phyloP scores from a whole-genome alignment of 352 stramenopile genomes.

The Phytophthora boehmeriae region DNA sequence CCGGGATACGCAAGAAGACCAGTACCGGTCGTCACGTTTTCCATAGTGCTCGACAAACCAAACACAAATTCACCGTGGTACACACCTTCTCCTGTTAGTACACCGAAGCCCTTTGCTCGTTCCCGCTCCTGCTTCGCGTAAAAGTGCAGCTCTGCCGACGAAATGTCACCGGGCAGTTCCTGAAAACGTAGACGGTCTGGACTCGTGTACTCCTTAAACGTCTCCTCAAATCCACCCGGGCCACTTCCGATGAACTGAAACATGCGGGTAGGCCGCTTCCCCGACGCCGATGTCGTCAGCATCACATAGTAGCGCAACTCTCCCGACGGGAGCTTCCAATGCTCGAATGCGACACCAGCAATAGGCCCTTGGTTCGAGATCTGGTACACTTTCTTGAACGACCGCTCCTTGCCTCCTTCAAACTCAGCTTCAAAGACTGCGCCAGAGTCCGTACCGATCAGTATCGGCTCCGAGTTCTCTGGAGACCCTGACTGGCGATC shows the following conservation, averaged over 20 bases:
- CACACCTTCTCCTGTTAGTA: conserved; percentile 90
- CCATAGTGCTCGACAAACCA: conserved; percentile 66
- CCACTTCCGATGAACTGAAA: conserved; percentile 90
- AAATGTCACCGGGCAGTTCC: conserved; percentile 89
- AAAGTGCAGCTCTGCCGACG: conserved; percentile 76
- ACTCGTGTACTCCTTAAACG: conserved; percentile 88
- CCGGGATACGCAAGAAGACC: conserved; percentile 76
- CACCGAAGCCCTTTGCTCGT: conserved; percentile 87
- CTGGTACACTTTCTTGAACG: conserved; percentile 90
- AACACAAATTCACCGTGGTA: conserved; percentile 91
- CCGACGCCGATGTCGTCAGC: conserved; percentile 83
- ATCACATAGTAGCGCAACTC: conserved; percentile 78
- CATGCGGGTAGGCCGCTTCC: conserved; percentile 88
- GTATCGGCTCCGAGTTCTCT: conserved; percentile 60
- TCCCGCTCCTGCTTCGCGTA: conserved; percentile 83
- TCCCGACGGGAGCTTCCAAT: conserved; percentile 65
- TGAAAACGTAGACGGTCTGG: conserved; percentile 88
- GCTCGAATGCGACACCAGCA: conserved; percentile 82
- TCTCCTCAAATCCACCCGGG: conserved; percentile 71
- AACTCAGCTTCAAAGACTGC: conserved; percentile 87
- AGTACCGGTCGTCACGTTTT: conserved; percentile 82
- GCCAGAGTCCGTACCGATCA: conserved; percentile 84
- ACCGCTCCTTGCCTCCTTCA: conserved; percentile 80
- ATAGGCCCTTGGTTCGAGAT: conserved; percentile 89
- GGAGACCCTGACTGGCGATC: conserved; percentile 76